phyloP scores from a whole-genome alignment of 2,329 filamentous ascomycete species.

The Alternaria brassicicola region DNA sequence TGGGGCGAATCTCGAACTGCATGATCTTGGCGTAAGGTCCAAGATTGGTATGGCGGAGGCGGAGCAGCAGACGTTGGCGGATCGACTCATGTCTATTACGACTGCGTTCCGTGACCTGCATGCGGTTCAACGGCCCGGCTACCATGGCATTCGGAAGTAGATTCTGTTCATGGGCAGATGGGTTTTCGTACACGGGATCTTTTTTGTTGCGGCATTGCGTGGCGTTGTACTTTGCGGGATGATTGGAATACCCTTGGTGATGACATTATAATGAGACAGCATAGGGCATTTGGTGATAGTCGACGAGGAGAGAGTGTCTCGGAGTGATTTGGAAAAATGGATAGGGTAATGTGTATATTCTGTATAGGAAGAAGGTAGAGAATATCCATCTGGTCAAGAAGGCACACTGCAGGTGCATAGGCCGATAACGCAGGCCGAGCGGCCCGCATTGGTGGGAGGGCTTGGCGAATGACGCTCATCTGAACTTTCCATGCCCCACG shows the following conservation, averaged over 20 bases:
- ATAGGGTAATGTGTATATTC: neutral
- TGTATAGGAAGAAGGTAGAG: neutral
- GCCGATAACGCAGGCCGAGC: conserved; percentile 22
- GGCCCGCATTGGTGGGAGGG: conserved; percentile 6
- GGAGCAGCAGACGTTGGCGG: conserved; percentile 52
- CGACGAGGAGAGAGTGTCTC: neutral
- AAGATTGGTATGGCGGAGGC: conserved; percentile 43
- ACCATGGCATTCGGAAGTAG: conserved; percentile 17
- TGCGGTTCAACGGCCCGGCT: conserved; percentile 16
- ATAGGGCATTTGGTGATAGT: neutral
- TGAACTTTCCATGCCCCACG: conserved; percentile 25
- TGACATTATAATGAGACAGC: neutral
- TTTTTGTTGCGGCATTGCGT: neutral
- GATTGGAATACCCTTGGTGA: neutral
- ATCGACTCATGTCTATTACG: conserved; percentile 43
- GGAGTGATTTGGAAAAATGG: neutral
- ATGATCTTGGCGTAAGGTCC: conserved; percentile 41
- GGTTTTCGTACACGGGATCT: neutral
- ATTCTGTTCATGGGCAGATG: too few relatives aligned
- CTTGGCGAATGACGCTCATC: conserved; percentile 33
- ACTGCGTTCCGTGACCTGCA: conserved; percentile 38
- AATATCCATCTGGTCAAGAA: neutral
- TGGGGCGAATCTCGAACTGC: conserved; percentile 35
- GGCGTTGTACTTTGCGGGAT: neutral
- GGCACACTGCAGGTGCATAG: neutral